Conservation (phyloP, 1,139 yeast genomes). For the Groenewaldozyma auringiensis region DNA sequence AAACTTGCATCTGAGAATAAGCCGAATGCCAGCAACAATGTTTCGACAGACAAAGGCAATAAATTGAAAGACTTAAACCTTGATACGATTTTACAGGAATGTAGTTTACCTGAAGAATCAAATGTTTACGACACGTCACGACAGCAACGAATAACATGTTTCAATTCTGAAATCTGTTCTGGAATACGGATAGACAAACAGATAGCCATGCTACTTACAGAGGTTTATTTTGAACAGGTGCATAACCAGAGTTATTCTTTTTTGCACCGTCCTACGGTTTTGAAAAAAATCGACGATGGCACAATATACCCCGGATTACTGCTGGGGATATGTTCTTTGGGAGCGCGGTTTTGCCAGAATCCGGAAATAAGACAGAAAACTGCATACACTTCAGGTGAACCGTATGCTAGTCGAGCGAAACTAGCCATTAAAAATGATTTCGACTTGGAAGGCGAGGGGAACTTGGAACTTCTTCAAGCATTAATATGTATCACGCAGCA, state of each 20-base stretch:
- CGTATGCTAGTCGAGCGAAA: slow-evolving; percentile 27
- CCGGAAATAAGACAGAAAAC: slow-evolving; percentile 21
- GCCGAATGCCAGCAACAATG: background rate
- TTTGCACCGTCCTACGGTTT: slow-evolving; percentile 31
- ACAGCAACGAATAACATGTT: background rate
- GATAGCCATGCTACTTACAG: slow-evolving; percentile 22
- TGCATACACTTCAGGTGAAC: slow-evolving; percentile 30
- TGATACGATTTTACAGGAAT: background rate
- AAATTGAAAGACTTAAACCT: background rate
- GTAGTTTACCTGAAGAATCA: too few species aligned
- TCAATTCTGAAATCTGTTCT: background rate
- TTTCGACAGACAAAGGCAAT: background rate
- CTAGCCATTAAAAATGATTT: slow-evolving; percentile 27
- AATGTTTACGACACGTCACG: background rate
- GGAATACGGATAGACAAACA: slow-evolving; percentile 13
- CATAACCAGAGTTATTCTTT: slow-evolving; percentile 34
- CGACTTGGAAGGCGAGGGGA: slow-evolving; percentile 23
- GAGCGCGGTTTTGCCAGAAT: slow-evolving; percentile 33
- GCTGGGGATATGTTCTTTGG: slow-evolving; percentile 32
- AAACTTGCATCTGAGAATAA: background rate
- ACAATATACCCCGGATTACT: slow-evolving; percentile 28
- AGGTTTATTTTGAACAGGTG: slow-evolving; percentile 29
- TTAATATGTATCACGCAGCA: slow-evolving; percentile 30
- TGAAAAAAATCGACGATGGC: slow-evolving; percentile 25
- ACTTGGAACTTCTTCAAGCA: slow-evolving; percentile 33